A percentile compares a stretch with the other conserved stretches of the same genome.
These are phyloP conservation scores for Globisporangium polare DNA, from an alignment of 352 stramenopile species.

Conservation along the genomic window DNA sequence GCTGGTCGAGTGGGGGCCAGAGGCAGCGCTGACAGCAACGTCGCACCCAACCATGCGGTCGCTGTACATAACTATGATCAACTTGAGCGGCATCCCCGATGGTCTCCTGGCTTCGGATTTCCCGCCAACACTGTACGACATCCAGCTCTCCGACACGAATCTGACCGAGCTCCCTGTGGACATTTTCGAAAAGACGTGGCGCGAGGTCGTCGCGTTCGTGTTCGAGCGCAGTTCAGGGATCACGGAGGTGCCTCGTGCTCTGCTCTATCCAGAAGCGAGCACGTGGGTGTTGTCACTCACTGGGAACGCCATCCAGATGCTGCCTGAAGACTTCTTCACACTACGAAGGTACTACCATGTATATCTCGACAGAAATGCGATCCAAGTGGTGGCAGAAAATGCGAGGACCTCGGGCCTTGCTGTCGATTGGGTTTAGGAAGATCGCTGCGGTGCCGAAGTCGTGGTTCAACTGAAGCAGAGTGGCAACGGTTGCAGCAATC, in stretches of 20 bases:
- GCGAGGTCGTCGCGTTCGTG: background rate
- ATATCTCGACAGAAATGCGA: conserved; percentile 1
- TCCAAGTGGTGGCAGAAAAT: background rate
- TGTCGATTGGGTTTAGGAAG: background rate
- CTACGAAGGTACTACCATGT: background rate
- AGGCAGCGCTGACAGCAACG: background rate
- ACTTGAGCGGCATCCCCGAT: background rate
- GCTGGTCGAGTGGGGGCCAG: background rate
- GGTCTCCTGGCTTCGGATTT: background rate
- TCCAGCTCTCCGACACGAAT: background rate
- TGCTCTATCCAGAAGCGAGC: background rate
- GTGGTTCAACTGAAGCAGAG: background rate
- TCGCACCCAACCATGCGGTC: background rate
- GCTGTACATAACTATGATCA: background rate
- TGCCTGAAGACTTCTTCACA: background rate
- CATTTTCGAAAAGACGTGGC: background rate
- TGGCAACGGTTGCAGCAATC: background rate
- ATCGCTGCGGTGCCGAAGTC: background rate
- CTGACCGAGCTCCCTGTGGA: background rate
- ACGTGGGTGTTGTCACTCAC: background rate
- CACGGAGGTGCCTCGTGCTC: background rate
- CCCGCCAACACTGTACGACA: background rate
- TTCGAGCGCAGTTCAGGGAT: background rate
- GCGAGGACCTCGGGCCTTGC: background rate
- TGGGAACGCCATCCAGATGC: background rate